Evolutionary conservation across 169 alveolate genomes (phyloP).

Genomic region (Plasmodium cynomolgi): DNA sequence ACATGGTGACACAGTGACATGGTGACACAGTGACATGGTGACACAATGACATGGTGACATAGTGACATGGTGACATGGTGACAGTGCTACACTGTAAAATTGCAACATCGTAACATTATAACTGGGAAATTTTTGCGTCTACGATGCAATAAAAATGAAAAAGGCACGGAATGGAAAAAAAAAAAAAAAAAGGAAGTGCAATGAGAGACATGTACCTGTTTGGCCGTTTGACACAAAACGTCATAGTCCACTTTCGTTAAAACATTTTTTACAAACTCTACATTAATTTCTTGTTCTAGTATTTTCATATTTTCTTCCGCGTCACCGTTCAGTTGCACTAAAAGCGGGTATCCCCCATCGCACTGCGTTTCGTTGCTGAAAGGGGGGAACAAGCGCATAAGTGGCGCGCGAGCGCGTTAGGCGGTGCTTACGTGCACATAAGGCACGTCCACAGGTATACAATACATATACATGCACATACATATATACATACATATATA

Average conservation of each 20-base stretch:
- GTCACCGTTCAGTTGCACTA: conserved; percentile 38
- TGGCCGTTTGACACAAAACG: conserved; percentile 82
- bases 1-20: background rate
- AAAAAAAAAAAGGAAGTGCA: background rate
- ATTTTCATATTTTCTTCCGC: conserved; percentile 75
- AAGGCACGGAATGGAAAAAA: background rate
- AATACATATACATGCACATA: background rate
- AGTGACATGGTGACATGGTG: too few species aligned
- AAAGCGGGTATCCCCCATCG: conserved; percentile 83
- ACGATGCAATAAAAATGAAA: background rate
- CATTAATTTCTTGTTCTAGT: conserved; percentile 80
- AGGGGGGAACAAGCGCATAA: background rate
- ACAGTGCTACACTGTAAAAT: too few species aligned
- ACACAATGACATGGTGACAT: too few species aligned
- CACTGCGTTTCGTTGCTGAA: conserved; percentile 82
- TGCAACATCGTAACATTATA: too few species aligned
- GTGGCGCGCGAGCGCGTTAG: background rate
- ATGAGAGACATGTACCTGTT: conserved; percentile 74
- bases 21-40: background rate
- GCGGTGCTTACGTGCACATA: background rate
- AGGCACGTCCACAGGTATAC: background rate
- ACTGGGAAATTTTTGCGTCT: background rate
- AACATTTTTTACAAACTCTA: conserved; percentile 82
- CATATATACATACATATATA: background rate
- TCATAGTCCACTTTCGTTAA: conserved; percentile 81